Conservation (phyloP, 2,329 filamentous ascomycete species). For the Magnaporthiopsis poae region DNA sequence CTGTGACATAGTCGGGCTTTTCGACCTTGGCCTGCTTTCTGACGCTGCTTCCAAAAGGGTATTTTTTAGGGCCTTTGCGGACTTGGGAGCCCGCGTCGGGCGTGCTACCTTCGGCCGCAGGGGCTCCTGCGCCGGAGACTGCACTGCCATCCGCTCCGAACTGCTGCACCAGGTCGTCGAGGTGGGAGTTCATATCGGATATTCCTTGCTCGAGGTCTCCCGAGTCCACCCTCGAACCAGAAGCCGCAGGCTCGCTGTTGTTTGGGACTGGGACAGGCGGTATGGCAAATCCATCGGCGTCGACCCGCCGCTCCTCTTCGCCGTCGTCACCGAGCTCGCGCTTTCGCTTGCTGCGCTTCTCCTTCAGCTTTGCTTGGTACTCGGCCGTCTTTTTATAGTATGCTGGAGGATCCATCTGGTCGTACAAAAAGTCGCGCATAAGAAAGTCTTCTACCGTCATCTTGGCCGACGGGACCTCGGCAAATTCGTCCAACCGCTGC, state of each 20-base stretch:
- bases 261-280: conserved; percentile 41
- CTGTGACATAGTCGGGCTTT: conserved; percentile 45
- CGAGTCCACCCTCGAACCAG: conserved; percentile 7
- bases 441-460: conserved; percentile 78
- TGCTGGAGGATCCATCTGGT: conserved; percentile 66
- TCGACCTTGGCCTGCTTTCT: conserved; percentile 12
- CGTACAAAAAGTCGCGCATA: conserved; percentile 45
- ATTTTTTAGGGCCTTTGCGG: conserved; percentile 11
- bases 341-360: conserved; percentile 34
- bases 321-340: conserved; percentile 30
- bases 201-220: conserved; percentile 12
- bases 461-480: conserved; percentile 69
- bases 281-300: conserved; percentile 61
- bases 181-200: conserved; percentile 17
- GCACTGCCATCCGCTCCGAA: conserved; percentile 28
- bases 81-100: neutral
- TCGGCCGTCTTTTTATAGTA: conserved; percentile 60
- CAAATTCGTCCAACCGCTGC: conserved; percentile 85
- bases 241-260: conserved; percentile 11
- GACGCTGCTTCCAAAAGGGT: conserved; percentile 15
- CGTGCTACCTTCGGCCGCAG: neutral
- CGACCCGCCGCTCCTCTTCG: conserved; percentile 20
- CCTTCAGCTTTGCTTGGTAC: conserved; percentile 43
- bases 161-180: conserved; percentile 33
- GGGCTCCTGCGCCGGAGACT: neutral